phyloP scores from a whole-genome alignment of 169 alveolate genomes.

The Plasmodium vivax region DNA sequence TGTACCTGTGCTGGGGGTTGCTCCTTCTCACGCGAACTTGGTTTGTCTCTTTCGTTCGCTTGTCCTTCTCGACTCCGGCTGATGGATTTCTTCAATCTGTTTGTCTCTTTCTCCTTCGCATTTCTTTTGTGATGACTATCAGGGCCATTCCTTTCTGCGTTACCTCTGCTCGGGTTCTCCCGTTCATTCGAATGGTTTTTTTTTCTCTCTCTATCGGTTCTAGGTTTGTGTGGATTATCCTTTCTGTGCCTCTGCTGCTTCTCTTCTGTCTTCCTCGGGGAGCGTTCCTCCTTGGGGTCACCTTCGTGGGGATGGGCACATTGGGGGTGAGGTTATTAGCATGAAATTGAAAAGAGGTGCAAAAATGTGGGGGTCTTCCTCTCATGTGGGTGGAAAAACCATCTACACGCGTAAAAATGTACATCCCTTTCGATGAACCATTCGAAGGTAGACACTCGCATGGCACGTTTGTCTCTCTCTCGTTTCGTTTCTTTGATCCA shows the following conservation, averaged over 20 bases:
- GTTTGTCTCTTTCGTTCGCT: not conserved
- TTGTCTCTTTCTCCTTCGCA: not conserved
- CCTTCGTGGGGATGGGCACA: not conserved
- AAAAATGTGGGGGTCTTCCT: not conserved
- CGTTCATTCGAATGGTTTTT: not conserved
- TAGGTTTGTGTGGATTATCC: not conserved
- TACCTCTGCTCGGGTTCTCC: not conserved
- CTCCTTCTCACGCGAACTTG: not conserved
- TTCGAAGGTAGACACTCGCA: not conserved
- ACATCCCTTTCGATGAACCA: not conserved
- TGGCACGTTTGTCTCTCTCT: not conserved
- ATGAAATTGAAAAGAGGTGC: not conserved
- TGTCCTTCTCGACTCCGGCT: constrained; percentile 8
- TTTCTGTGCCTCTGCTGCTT: not conserved
- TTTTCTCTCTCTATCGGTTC: not conserved
- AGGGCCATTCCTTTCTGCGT: not conserved
- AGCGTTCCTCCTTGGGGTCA: not conserved
- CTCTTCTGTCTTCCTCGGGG: not conserved
- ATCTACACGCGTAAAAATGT: not conserved
- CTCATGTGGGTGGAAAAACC: not conserved
- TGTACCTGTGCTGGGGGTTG: not conserved
- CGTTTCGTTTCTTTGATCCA: not conserved
- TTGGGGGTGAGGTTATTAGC: not conserved
- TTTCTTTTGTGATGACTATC: constrained; percentile 1
- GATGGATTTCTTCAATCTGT: not conserved